phyloP scores from a whole-genome alignment of 768 basidiomycete species.

The Leucosporidium scottii region DNA sequence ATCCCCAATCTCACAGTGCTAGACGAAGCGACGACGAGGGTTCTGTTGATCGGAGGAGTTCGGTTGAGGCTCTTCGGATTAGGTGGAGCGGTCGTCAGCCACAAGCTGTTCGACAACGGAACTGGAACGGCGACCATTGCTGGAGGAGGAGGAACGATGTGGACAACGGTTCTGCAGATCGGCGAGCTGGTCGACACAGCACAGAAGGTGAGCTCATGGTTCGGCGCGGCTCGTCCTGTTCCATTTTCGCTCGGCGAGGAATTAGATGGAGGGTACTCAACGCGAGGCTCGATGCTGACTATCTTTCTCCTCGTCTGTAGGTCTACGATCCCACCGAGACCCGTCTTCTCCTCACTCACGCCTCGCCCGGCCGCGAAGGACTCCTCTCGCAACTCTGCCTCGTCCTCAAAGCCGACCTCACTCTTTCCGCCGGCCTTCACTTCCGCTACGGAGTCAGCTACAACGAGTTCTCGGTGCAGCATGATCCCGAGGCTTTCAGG shows the following conservation, averaged over 20 bases:
- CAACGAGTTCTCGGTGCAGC: slow-evolving; percentile 92
- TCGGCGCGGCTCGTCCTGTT: not conserved
- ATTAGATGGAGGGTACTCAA: not conserved
- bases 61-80: slow-evolving; percentile 90
- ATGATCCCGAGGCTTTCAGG: slow-evolving; percentile 79
- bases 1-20: slow-evolving; percentile 86
- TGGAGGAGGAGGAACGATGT: slow-evolving; percentile 96
- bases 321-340: slow-evolving; percentile 83
- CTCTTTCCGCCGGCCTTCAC: slow-evolving; percentile 87
- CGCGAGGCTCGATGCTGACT: not conserved
- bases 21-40: slow-evolving; percentile 91
- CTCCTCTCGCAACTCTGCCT: slow-evolving; percentile 83
- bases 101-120: slow-evolving; percentile 92
- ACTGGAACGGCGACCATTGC: slow-evolving; percentile 95
- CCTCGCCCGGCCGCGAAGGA: slow-evolving; percentile 86
- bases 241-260: not conserved
- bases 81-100: slow-evolving; percentile 87
- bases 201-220: slow-evolving; percentile 57
- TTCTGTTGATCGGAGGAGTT: slow-evolving; percentile 84
- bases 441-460: slow-evolving; percentile 95
- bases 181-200: slow-evolving; percentile 98
- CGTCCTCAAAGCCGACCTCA: slow-evolving; percentile 86
- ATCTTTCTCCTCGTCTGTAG: slow-evolving; percentile 34
- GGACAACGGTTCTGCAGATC: slow-evolving; percentile 94
- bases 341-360: slow-evolving; percentile 84